These are phyloP conservation scores for Scleromitrula shiraiana DNA, from an alignment of 2,329 filamentous ascomycete genomes.

Conservation along the genomic window DNA sequence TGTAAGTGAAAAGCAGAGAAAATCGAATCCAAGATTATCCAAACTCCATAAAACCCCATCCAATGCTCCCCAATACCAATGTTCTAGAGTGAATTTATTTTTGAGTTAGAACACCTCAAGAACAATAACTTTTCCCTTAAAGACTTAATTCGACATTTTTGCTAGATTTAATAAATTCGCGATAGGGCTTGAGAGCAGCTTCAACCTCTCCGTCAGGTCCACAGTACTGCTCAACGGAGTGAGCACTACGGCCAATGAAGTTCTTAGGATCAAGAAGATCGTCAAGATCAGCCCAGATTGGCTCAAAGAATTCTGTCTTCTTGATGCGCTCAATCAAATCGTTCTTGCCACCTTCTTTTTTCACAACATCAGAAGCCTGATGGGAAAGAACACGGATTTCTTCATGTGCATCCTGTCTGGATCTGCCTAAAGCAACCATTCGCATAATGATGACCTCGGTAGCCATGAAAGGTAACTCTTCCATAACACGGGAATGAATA, in stretches of 20 bases:
- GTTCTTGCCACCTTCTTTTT: slow-evolving; percentile 59
- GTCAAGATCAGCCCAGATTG: slow-evolving; percentile 63
- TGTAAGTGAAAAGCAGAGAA: not conserved
- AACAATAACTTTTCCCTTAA: not conserved
- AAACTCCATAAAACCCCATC: slow-evolving; percentile 7
- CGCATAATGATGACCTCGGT: slow-evolving; percentile 72
- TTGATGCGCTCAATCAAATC: slow-evolving; percentile 76
- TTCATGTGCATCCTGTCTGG: slow-evolving; percentile 78
- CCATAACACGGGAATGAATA: slow-evolving; percentile 58
- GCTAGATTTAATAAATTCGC: slow-evolving; percentile 24
- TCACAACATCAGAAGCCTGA: slow-evolving; percentile 65
- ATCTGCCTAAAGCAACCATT: slow-evolving; percentile 60
- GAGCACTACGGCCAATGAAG: slow-evolving; percentile 47
- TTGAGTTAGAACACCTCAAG: not conserved
- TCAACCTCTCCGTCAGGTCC: slow-evolving; percentile 39
- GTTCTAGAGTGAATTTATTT: not conserved
- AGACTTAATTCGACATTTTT: slow-evolving; percentile 19
- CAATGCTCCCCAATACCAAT: not conserved
- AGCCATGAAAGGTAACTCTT: slow-evolving; percentile 82
- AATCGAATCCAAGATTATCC: not conserved
- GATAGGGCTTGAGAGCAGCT: slow-evolving; percentile 40
- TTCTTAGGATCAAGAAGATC: slow-evolving; percentile 55
- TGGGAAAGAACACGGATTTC: slow-evolving; percentile 76
- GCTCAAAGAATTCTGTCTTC: slow-evolving; percentile 63
- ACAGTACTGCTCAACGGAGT: slow-evolving; percentile 45